phyloP scores from a whole-genome alignment of 257 asterid genomes.

The Solanum arcanum region DNA sequence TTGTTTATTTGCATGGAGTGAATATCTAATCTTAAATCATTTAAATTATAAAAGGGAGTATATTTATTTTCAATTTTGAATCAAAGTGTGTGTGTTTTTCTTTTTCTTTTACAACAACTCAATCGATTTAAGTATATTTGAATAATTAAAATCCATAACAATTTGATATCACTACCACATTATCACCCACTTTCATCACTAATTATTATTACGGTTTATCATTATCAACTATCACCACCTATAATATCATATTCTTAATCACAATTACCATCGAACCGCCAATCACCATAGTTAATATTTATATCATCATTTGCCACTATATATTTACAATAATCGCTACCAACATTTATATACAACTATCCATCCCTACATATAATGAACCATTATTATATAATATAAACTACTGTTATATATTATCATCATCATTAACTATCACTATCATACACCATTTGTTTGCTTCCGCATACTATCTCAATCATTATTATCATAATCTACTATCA shows the following conservation, averaged over 20 bases:
- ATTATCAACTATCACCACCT: too few relatives aligned
- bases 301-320: neutral
- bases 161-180: neutral
- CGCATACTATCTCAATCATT: neutral
- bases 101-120: neutral
- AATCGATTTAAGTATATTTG: neutral
- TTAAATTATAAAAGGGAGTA: neutral
- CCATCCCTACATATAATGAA: neutral
- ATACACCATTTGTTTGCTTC: neutral
- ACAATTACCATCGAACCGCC: too few relatives aligned
- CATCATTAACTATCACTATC: neutral
- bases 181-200: neutral
- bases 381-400: too few relatives aligned
- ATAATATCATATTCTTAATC: neutral
- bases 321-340: too few relatives aligned
- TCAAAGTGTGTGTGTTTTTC: too few relatives aligned
- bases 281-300: too few relatives aligned
- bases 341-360: neutral
- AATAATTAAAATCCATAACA: neutral
- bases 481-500: neutral
- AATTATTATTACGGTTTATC: neutral
- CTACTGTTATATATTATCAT: too few relatives aligned
- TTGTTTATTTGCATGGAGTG: neutral
- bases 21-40: neutral
- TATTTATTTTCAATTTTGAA: neutral